A percentile compares a stretch with the other conserved stretches of the same genome.
Conservation (phyloP, 306 rosid genomes). For the Vigna hirtella region DNA sequence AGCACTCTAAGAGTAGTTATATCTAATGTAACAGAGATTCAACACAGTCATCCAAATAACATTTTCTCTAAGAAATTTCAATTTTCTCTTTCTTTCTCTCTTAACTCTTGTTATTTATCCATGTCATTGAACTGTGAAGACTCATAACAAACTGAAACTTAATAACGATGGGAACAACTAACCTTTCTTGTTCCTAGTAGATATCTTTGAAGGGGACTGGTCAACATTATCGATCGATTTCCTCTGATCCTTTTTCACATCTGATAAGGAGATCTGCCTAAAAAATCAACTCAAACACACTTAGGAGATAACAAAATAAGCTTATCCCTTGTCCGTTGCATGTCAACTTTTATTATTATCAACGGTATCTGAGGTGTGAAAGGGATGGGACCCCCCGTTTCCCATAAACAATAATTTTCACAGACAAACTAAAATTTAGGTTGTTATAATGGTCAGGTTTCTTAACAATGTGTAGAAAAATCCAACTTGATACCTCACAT, state of each 20-base stretch:
- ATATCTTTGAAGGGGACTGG: conserved; percentile 43
- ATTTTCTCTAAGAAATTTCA: neutral
- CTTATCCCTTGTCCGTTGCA: neutral
- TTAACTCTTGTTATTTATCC: conserved; percentile 2
- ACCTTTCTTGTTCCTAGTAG: conserved; percentile 63
- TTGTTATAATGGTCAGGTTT: conserved; percentile 20
- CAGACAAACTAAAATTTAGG: conserved; percentile 2
- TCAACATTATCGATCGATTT: conserved; percentile 51
- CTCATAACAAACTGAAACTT: conserved; percentile 37
- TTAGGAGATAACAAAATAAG: conserved; percentile 30
- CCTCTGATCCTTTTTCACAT: conserved; percentile 37
- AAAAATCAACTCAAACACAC: conserved; percentile 30
- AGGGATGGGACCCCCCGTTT: neutral
- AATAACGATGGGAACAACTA: conserved; percentile 39
- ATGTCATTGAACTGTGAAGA: conserved; percentile 35
- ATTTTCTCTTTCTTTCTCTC: neutral
- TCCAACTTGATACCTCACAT: conserved; percentile 1
- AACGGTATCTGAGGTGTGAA: conserved; percentile 1
- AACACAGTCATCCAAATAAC: neutral
- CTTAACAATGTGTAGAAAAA: conserved; percentile 10
- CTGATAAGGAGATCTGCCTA: conserved; percentile 41
- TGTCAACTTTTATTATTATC: conserved; percentile 1
- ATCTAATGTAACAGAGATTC: neutral
- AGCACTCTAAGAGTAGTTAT: neutral
- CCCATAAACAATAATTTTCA: conserved; percentile 15